Evolutionary conservation across 2,329 filamentous ascomycete species (phyloP).

Genomic region (Verticillium nonalfalfae): DNA sequence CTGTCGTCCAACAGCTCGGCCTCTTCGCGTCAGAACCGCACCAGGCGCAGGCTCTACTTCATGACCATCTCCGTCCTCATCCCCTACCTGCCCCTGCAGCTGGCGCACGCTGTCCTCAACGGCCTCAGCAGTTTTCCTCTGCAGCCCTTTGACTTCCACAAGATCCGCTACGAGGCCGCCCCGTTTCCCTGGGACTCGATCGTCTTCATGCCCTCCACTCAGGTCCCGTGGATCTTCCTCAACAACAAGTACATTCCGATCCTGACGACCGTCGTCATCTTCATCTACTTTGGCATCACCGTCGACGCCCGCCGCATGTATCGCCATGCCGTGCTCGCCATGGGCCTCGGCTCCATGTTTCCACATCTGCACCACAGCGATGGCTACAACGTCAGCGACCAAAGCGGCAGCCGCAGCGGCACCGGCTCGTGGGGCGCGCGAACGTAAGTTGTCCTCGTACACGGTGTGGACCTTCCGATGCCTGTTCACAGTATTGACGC

Average conservation of each 20-base stretch:
- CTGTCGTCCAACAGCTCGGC: slow-evolving; percentile 33
- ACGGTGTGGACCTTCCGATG: neutral
- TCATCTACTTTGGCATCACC: slow-evolving; percentile 51
- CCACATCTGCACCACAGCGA: slow-evolving; percentile 25
- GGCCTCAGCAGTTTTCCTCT: slow-evolving; percentile 22
- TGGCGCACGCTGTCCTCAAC: slow-evolving; percentile 34
- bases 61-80: slow-evolving; percentile 46
- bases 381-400: slow-evolving; percentile 10
- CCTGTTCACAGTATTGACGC: neutral
- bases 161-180: slow-evolving; percentile 28
- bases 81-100: slow-evolving; percentile 42
- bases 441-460: neutral
- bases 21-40: slow-evolving; percentile 35
- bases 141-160: slow-evolving; percentile 30
- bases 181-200: slow-evolving; percentile 41
- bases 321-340: slow-evolving; percentile 26
- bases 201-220: slow-evolving; percentile 33
- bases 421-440: neutral
- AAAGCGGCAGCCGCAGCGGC: slow-evolving; percentile 1
- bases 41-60: slow-evolving; percentile 46
- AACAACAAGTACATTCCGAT: slow-evolving; percentile 44
- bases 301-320: slow-evolving; percentile 46
- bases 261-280: slow-evolving; percentile 38
- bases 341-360: slow-evolving; percentile 38
- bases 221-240: slow-evolving; percentile 29